Percentiles rank a stretch among this genome's conserved stretches.
These are phyloP conservation scores for Colletotrichum somersetense DNA, from an alignment of 2,329 filamentous ascomycete genomes.

Conservation along the genomic window DNA sequence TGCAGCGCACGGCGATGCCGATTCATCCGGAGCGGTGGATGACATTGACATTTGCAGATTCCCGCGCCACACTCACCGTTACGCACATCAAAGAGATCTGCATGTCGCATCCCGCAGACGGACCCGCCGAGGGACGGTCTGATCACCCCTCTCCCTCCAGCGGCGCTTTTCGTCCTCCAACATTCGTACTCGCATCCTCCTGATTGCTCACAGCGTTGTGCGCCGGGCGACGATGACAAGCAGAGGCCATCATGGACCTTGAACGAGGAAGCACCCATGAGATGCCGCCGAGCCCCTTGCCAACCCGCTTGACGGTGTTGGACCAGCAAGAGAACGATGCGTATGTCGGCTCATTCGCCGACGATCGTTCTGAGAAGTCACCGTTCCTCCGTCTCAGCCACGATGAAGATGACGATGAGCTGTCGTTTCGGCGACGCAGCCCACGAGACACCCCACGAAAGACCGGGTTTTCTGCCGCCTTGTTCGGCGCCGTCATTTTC, in stretches of 20 bases:
- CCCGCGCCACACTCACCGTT: not conserved
- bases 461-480: not conserved
- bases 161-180: not conserved
- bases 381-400: slow-evolving; percentile 21
- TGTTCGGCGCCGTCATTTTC: slow-evolving; percentile 2
- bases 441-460: not conserved
- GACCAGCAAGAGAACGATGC: not conserved
- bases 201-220: not conserved
- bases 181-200: not conserved
- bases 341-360: not conserved
- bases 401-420: not conserved
- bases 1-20: not conserved
- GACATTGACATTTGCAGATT: not conserved
- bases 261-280: slow-evolving; percentile 21
- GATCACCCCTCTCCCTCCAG: too few relatives aligned
- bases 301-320: not conserved
- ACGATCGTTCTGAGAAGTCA: slow-evolving; percentile 28
- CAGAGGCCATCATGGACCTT: slow-evolving; percentile 17
- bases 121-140: not conserved
- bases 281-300: not conserved
- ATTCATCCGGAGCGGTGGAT: not conserved
- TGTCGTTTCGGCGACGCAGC: not conserved
- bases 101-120: not conserved
- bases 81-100: not conserved
- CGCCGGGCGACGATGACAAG: not conserved